phyloP scores from a whole-genome alignment of 495 filamentous ascomycete species.

The Daldinia decipiens region DNA sequence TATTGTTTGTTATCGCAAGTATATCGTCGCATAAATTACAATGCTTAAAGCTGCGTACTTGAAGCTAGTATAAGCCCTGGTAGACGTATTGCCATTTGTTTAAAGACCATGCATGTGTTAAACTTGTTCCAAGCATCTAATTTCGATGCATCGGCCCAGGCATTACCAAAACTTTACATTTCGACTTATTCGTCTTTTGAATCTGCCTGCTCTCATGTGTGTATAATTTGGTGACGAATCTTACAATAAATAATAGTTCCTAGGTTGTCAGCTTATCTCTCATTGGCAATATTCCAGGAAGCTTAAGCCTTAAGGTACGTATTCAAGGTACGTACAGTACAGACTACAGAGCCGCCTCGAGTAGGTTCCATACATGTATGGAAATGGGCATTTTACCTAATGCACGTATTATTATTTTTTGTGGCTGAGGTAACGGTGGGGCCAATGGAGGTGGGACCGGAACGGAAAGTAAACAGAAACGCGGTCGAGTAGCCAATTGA shows the following conservation, averaged over 20 bases:
- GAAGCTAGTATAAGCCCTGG: neutral
- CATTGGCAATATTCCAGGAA: too few relatives aligned
- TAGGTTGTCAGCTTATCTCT: too few relatives aligned
- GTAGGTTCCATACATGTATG: too few relatives aligned
- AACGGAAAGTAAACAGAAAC: constrained; percentile 45
- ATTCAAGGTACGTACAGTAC: neutral
- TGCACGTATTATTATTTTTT: neutral
- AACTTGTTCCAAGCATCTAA: too few relatives aligned
- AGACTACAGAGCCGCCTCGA: neutral
- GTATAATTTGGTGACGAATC: too few relatives aligned
- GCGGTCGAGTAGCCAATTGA: constrained; percentile 40
- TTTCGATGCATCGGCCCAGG: too few relatives aligned
- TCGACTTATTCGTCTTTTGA: too few relatives aligned
- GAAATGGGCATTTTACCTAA: neutral
- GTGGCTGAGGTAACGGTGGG: constrained; percentile 10
- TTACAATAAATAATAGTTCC: too few relatives aligned
- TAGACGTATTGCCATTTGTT: neutral
- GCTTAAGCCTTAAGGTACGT: neutral
- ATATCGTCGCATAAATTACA: neutral
- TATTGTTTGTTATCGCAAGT: neutral
- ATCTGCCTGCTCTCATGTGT: too few relatives aligned
- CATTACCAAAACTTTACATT: too few relatives aligned
- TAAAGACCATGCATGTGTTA: too few relatives aligned
- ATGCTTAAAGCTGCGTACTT: neutral
- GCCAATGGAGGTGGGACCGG: constrained; percentile 22